Conservation (phyloP, 768 basidiomycete species). For the Naganishia friedmannii region DNA sequence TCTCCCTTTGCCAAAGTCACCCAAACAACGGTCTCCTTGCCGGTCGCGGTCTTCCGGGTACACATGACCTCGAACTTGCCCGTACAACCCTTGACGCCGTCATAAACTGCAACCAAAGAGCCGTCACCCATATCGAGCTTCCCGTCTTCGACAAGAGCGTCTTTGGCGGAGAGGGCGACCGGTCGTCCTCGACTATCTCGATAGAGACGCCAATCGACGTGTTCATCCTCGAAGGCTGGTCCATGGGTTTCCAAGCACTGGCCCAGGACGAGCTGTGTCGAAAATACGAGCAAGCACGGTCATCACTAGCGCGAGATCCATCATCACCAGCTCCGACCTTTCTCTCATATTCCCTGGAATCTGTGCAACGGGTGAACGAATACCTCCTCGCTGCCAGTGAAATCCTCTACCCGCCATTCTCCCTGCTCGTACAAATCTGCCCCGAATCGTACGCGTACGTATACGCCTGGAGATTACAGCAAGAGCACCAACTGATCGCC, state of each 20-base stretch:
- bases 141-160: constrained; percentile 67
- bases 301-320: neutral
- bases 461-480: constrained; percentile 83
- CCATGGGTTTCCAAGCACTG: constrained; percentile 77
- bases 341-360: constrained; percentile 18
- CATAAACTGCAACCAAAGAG: neutral
- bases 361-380: constrained; percentile 2
- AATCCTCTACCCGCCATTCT: constrained; percentile 12
- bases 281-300: constrained; percentile 54
- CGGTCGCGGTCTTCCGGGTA: constrained; percentile 38
- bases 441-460: constrained; percentile 55
- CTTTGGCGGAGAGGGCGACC: constrained; percentile 78
- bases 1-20: constrained; percentile 11
- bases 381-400: neutral
- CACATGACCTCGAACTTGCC: constrained; percentile 34
- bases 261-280: constrained; percentile 57
- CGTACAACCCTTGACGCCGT: constrained; percentile 1
- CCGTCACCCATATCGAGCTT: neutral
- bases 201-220: constrained; percentile 62
- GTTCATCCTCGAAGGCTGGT: constrained; percentile 94
- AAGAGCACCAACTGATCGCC: constrained; percentile 85
- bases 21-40: constrained; percentile 33
- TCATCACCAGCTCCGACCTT: neutral
- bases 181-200: constrained; percentile 45
- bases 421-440: constrained; percentile 22